phyloP scores from a whole-genome alignment of 2,329 filamentous ascomycete genomes.

The Clonostachys solani region DNA sequence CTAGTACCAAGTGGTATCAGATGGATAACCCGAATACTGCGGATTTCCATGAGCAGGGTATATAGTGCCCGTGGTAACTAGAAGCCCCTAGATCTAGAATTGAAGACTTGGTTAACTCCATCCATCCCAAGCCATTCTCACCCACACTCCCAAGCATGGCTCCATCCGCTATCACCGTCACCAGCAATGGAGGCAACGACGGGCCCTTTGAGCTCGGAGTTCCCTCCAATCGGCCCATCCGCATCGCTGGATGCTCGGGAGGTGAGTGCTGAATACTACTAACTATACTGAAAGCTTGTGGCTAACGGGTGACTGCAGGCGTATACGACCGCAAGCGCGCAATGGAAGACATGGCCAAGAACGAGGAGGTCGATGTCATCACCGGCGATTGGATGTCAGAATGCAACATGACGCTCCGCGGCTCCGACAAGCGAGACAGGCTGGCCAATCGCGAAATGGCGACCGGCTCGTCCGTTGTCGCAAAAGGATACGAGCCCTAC shows the following conservation, averaged over 20 bases:
- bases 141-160: constrained; percentile 6
- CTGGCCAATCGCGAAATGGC: constrained; percentile 13
- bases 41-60: too few relatives aligned
- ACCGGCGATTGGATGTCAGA: constrained; percentile 24
- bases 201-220: constrained; percentile 6
- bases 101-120: too few relatives aligned
- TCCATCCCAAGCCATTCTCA: too few relatives aligned
- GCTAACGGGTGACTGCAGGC: constrained; percentile 10
- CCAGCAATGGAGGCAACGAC: constrained; percentile 4
- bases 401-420: constrained; percentile 19
- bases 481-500: constrained; percentile 35
- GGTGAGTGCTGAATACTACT: constrained; percentile 4
- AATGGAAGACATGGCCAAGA: constrained; percentile 15
- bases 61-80: too few relatives aligned
- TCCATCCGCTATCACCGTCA: constrained; percentile 7
- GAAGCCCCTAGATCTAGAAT: too few relatives aligned
- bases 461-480: constrained; percentile 15
- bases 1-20: too few relatives aligned
- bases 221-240: constrained; percentile 13
- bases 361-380: constrained; percentile 19
- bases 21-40: too few relatives aligned
- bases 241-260: constrained; percentile 19
- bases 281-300: too few relatives aligned
- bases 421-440: constrained; percentile 16
- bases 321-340: constrained; percentile 29